phyloP scores from a whole-genome alignment of 805 yeast genomes.

The Starmerella ratchasimensis region DNA sequence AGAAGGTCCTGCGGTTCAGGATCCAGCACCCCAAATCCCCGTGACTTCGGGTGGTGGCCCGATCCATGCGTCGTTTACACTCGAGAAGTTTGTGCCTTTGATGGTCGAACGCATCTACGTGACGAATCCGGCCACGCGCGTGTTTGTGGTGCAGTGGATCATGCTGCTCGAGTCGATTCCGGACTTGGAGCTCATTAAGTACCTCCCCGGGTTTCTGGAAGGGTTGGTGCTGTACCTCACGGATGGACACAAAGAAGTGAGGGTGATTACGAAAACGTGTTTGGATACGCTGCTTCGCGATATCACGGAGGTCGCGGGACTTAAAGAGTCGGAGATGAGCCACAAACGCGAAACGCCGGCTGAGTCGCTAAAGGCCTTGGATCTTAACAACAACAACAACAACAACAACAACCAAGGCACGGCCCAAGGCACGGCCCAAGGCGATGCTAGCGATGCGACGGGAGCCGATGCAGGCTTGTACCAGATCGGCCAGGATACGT shows the following conservation, averaged over 20 bases:
- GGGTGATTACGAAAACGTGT: slow-evolving; percentile 70
- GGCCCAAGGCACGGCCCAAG: neutral
- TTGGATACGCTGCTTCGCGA: slow-evolving; percentile 66
- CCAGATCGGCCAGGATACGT: slow-evolving; percentile 68
- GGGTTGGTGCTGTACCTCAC: slow-evolving; percentile 69
- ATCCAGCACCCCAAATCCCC: neutral
- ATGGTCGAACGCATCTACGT: slow-evolving; percentile 82
- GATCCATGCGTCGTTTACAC: slow-evolving; percentile 40
- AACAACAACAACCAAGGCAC: neutral
- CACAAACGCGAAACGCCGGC: slow-evolving; percentile 7
- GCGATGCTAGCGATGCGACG: neutral
- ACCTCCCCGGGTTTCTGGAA: slow-evolving; percentile 77
- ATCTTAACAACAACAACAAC: neutral
- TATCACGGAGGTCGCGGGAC: slow-evolving; percentile 58
- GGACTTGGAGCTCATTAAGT: slow-evolving; percentile 72
- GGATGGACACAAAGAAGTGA: slow-evolving; percentile 73
- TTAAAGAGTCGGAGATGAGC: slow-evolving; percentile 29
- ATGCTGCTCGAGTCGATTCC: slow-evolving; percentile 87
- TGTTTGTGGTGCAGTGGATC: slow-evolving; percentile 87
- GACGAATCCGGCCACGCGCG: slow-evolving; percentile 81
- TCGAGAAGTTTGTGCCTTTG: slow-evolving; percentile 82
- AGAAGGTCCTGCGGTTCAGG: slow-evolving; percentile 13
- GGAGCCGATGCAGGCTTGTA: slow-evolving; percentile 26
- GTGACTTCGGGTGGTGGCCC: neutral
- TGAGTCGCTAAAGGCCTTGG: slow-evolving; percentile 6